These are phyloP conservation scores for Podochytrium sp. DNA, from an alignment of 192 early-diverging fungal species.

Conservation along the genomic window DNA sequence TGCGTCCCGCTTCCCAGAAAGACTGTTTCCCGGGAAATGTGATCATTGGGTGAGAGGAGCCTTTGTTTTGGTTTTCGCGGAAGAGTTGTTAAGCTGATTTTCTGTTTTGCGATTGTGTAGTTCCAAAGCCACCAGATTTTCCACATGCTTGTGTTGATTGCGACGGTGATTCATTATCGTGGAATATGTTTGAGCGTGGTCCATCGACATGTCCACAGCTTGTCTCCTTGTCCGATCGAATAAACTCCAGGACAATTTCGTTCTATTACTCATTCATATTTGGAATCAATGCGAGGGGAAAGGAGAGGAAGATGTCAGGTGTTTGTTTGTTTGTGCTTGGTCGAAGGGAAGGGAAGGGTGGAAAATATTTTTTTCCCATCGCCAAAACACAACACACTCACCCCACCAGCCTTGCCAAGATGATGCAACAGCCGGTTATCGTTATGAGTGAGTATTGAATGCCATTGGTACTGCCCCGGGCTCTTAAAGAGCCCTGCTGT, in stretches of 20 bases:
- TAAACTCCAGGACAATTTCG: background rate
- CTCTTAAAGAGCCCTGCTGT: background rate
- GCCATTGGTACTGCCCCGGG: background rate
- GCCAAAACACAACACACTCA: background rate
- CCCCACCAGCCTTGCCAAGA: slow-evolving; percentile 30
- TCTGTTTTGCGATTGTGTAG: background rate
- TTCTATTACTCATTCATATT: background rate
- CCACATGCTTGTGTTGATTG: slow-evolving; percentile 79
- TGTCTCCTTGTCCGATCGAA: background rate
- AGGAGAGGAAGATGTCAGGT: too few species aligned
- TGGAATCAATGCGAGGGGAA: background rate
- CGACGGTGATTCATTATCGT: slow-evolving; percentile 46
- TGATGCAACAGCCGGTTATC: slow-evolving; percentile 85
- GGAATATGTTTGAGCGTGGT: slow-evolving; percentile 5
- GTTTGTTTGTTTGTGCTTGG: background rate
- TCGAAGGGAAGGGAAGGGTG: too few species aligned
- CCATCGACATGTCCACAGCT: slow-evolving; percentile 11
- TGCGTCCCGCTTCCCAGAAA: slow-evolving; percentile 82
- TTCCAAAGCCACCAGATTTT: slow-evolving; percentile 88
- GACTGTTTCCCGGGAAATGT: slow-evolving; percentile 81
- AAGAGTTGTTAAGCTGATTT: background rate
- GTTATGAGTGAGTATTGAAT: slow-evolving; percentile 89
- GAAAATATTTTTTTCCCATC: too few species aligned
- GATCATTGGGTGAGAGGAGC: slow-evolving; percentile 65
- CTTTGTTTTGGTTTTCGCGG: background rate